Conservation (phyloP, 495 filamentous ascomycete species). For the Penicilliopsis zonata region DNA sequence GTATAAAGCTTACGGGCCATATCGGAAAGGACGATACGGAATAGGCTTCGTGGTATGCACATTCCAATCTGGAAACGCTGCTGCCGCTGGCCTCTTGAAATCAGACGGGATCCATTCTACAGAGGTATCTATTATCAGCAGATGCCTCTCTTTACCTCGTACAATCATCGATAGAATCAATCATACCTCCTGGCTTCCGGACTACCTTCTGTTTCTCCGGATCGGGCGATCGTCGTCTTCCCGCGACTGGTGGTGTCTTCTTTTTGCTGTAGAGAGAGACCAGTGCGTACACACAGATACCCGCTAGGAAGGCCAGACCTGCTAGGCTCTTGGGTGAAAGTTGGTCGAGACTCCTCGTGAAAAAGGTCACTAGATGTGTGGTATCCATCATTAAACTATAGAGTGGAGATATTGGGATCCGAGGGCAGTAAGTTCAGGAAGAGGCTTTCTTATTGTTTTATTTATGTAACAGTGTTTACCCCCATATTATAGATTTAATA, state of each 20-base stretch:
- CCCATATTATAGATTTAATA: too few relatives aligned
- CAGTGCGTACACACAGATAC: constrained; percentile 10
- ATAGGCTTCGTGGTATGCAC: constrained; percentile 60
- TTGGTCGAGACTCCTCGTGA: background rate
- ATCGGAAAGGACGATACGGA: constrained; percentile 74
- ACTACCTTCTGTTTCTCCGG: constrained; percentile 16
- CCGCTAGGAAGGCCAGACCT: constrained; percentile 12
- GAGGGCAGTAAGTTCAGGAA: too few relatives aligned
- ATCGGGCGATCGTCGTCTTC: constrained; percentile 12
- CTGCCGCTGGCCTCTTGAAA: constrained; percentile 56
- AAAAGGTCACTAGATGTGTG: too few relatives aligned
- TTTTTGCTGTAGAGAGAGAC: constrained; percentile 10
- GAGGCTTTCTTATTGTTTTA: too few relatives aligned
- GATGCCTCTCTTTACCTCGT: too few relatives aligned
- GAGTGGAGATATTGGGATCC: too few relatives aligned
- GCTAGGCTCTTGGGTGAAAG: constrained; percentile 10
- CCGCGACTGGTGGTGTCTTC: constrained; percentile 3
- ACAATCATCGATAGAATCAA: too few relatives aligned
- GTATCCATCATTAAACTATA: too few relatives aligned
- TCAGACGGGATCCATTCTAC: constrained; percentile 57
- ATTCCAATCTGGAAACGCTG: constrained; percentile 62
- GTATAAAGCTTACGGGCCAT: constrained; percentile 49
- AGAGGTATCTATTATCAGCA: too few relatives aligned
- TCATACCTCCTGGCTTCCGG: constrained; percentile 25
- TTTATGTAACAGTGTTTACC: too few relatives aligned